A percentile compares a stretch with the other conserved stretches of the same genome.
Conservation (phyloP, 2,329 filamentous ascomycete genomes). For the Hypomyces perniciosus region DNA sequence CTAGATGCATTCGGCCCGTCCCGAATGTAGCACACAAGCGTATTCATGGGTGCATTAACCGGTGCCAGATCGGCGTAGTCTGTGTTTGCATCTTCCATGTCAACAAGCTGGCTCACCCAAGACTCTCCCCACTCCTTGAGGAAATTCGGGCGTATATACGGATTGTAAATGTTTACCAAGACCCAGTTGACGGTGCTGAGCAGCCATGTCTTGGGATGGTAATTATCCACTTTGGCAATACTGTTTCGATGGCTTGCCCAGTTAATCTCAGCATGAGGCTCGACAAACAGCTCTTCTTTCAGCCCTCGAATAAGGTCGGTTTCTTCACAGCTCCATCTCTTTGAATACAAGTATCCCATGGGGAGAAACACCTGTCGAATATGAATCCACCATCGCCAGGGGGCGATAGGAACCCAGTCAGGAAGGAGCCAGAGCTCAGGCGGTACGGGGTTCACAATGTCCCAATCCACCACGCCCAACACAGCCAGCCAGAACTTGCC, state of each 20-base stretch:
- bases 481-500: conserved; percentile 92
- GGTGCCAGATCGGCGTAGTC: conserved; percentile 81
- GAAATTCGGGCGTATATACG: conserved; percentile 61
- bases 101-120: conserved; percentile 75
- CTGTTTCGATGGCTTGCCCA: conserved; percentile 76
- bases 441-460: conserved; percentile 88
- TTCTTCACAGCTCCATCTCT: conserved; percentile 69
- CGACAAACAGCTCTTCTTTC: conserved; percentile 73
- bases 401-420: conserved; percentile 83
- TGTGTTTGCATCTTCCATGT: conserved; percentile 91
- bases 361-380: conserved; percentile 94
- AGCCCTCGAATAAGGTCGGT: conserved; percentile 68
- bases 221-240: conserved; percentile 77
- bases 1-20: conserved; percentile 71
- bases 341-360: conserved; percentile 87
- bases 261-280: conserved; percentile 71
- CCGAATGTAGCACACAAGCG: conserved; percentile 76
- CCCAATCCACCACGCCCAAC: conserved; percentile 79
- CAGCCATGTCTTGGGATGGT: conserved; percentile 84
- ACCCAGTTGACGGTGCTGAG: conserved; percentile 74
- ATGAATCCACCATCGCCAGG: conserved; percentile 97
- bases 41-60: conserved; percentile 86
- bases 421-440: conserved; percentile 91
- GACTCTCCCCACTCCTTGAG: conserved; percentile 69
- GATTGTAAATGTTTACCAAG: conserved; percentile 73